Conservation (phyloP, 441 rosid species). For the Capsella rubella region DNA sequence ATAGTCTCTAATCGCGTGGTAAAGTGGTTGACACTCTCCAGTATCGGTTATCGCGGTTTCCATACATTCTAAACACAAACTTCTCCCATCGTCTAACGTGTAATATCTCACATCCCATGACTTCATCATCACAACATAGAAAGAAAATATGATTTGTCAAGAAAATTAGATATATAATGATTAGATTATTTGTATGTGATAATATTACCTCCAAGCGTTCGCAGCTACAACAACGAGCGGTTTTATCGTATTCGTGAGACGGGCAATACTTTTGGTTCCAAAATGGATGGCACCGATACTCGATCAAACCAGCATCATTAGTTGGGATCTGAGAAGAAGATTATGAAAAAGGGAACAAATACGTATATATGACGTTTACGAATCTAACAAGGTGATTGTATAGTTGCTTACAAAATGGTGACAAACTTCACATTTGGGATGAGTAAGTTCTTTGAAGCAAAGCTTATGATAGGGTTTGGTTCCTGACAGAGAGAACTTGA, state of each 20-base stretch:
- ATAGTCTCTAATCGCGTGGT: constrained; percentile 84
- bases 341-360: neutral
- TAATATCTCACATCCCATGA: constrained; percentile 74
- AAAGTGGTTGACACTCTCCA: constrained; percentile 89
- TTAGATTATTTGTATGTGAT: neutral
- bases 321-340: constrained; percentile 67
- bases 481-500: constrained; percentile 85
- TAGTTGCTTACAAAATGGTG: constrained; percentile 75
- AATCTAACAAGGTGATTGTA: constrained; percentile 5
- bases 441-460: constrained; percentile 87
- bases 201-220: constrained; percentile 85
- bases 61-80: constrained; percentile 84
- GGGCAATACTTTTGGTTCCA: constrained; percentile 97
- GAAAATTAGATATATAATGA: neutral
- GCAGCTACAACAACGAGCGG: constrained; percentile 92
- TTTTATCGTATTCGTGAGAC: constrained; percentile 79
- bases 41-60: constrained; percentile 89
- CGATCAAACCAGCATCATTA: constrained; percentile 84
- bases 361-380: neutral
- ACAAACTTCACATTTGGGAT: constrained; percentile 97
- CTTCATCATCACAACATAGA: constrained; percentile 42
- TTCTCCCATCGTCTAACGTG: constrained; percentile 80
- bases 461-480: constrained; percentile 79
- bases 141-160: neutral
- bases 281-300: constrained; percentile 93